Percentiles rank a stretch among this genome's conserved stretches.
phyloP scores from a whole-genome alignment of 2,329 filamentous ascomycete genomes.

The Trichoderma oligosporum region DNA sequence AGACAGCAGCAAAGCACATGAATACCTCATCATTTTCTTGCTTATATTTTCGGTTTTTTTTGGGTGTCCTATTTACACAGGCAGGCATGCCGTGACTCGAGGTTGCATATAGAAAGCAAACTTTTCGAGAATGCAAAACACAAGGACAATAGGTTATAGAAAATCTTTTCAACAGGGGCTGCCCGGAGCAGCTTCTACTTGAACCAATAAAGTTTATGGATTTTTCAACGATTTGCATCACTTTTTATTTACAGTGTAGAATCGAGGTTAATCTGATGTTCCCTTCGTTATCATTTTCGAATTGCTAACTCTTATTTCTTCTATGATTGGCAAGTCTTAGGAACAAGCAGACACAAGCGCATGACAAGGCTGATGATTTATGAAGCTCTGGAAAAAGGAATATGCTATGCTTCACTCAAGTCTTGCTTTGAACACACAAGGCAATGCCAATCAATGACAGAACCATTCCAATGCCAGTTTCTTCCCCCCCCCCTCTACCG shows the following conservation, averaged over 20 bases:
- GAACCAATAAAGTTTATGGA: neutral
- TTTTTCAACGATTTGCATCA: too few relatives aligned
- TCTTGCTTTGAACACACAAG: constrained; percentile 72
- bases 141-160: constrained; percentile 4
- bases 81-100: constrained; percentile 13
- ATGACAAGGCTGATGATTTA: too few relatives aligned
- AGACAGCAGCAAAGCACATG: constrained; percentile 11
- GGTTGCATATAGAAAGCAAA: neutral
- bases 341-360: too few relatives aligned
- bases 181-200: constrained; percentile 17
- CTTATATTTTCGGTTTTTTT: neutral
- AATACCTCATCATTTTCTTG: constrained; percentile 10
- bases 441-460: constrained; percentile 77
- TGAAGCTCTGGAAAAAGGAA: neutral
- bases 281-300: too few relatives aligned
- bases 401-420: constrained; percentile 25
- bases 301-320: too few relatives aligned
- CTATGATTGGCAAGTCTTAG: too few relatives aligned
- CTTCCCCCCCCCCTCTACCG: constrained; percentile 38
- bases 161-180: neutral
- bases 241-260: too few relatives aligned
- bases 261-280: too few relatives aligned
- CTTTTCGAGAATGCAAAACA: constrained; percentile 14
- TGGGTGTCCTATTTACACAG: neutral
- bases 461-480: constrained; percentile 78